phyloP scores from a whole-genome alignment of 345 rosid species.

The Eucalyptus tenuipes region DNA sequence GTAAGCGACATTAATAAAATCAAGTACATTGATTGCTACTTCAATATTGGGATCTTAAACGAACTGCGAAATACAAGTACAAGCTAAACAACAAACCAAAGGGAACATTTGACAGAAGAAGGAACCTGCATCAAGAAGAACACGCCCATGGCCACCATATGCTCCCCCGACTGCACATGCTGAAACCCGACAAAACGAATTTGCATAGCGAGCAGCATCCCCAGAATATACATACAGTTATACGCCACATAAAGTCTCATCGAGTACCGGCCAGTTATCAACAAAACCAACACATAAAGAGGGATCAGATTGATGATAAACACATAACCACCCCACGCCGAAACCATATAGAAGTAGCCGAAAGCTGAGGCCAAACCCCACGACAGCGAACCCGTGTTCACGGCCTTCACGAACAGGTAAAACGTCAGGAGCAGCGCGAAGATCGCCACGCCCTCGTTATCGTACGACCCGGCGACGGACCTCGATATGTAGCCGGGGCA shows the following conservation, averaged over 20 bases:
- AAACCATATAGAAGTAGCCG: slow-evolving; percentile 96
- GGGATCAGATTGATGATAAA: slow-evolving; percentile 94
- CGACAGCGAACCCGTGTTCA: slow-evolving; percentile 81
- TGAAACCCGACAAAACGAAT: slow-evolving; percentile 97
- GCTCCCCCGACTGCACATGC: slow-evolving; percentile 99
- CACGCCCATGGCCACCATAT: slow-evolving; percentile 98
- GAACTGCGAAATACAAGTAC: background rate
- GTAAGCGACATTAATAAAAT: background rate
- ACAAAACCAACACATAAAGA: slow-evolving; percentile 84
- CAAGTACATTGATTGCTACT: background rate
- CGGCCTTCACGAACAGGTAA: slow-evolving; percentile 84
- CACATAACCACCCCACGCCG: slow-evolving; percentile 99
- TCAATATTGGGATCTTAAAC: background rate
- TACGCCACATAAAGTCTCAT: slow-evolving; percentile 90
- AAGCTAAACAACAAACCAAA: background rate
- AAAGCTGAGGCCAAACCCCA: slow-evolving; percentile 94
- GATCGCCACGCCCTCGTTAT: slow-evolving; percentile 91
- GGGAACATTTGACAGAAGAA: background rate
- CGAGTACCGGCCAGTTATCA: slow-evolving; percentile 91
- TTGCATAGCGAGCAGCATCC: slow-evolving; percentile 99
- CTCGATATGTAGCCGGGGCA: slow-evolving; percentile 98
- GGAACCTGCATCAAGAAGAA: slow-evolving; percentile 93
- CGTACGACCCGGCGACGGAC: slow-evolving; percentile 95
- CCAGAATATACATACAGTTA: slow-evolving; percentile 82
- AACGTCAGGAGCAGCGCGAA: slow-evolving; percentile 84